Percentiles rank a stretch among this genome's conserved stretches.
phyloP scores from a whole-genome alignment of 345 rosid genomes.

The Erodium maritimum region DNA sequence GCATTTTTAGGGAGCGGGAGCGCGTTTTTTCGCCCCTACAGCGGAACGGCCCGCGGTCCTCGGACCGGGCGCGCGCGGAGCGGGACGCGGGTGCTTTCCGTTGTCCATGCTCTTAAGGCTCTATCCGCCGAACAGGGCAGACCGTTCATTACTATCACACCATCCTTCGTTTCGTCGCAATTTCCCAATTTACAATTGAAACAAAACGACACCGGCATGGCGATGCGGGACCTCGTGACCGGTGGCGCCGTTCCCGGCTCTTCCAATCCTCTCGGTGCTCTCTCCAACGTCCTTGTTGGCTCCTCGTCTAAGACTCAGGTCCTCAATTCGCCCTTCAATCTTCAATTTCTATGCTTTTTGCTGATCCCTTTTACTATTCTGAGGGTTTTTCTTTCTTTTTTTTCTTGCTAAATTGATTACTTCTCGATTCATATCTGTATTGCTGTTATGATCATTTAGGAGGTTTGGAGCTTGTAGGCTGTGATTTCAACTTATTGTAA shows the following conservation, averaged over 20 bases:
- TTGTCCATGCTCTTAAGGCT: too few species aligned
- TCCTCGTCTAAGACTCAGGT: slow-evolving; percentile 94
- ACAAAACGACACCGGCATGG: slow-evolving; percentile 28
- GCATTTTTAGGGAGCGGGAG: too few species aligned
- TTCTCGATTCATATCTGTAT: neutral
- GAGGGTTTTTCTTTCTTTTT: neutral
- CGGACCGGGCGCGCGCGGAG: too few species aligned
- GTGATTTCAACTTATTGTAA: neutral
- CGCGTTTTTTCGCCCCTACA: too few species aligned
- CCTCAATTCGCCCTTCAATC: neutral
- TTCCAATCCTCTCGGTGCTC: slow-evolving; percentile 84
- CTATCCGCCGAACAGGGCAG: neutral
- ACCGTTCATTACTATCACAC: neutral
- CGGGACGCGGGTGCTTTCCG: too few species aligned
- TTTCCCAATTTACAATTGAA: neutral
- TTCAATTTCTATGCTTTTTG: neutral
- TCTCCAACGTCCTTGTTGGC: slow-evolving; percentile 81
- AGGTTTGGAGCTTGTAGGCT: neutral
- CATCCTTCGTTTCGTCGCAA: neutral
- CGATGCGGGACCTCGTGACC: slow-evolving; percentile 84
- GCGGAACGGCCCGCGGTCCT: too few species aligned
- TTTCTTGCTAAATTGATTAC: neutral
- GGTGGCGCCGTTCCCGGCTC: slow-evolving; percentile 95
- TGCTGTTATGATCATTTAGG: neutral
- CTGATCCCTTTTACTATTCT: neutral